Evolutionary conservation across 441 rosid genomes (phyloP), one percentile per base, ranked within the genome.

Genomic region (Aleurites moluccanus): DNA sequence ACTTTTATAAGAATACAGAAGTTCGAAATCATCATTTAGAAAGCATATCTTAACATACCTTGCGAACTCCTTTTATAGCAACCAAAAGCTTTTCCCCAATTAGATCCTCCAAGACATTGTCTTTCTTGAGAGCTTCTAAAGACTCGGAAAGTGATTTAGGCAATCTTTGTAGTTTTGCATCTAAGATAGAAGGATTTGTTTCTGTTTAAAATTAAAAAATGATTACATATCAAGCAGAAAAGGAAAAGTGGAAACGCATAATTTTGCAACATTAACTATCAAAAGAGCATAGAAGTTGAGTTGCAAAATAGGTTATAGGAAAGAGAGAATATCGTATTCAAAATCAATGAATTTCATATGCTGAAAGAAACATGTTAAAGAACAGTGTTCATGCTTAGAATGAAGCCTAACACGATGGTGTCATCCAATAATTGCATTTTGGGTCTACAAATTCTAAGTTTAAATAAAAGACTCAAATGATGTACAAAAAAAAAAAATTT

Each of bases 51-150:
- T n/a, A 56, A n/a, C 69, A 25, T 87, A 93, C 98, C 97, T 96
- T 96, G 65, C 98, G 96, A 53, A 96, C 85, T 73, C 90, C 98
- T 78, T 80, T 90, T 61, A 96, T 83, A 57, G 92, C 97, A 47
- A 79, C 87, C 81, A 89, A 25, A 82, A 93, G 92, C 82, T 87
- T 90, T 81, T 87, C 82, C 27, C 99, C 98, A 8, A 96, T 78
- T 23, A 93, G 52, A 33, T 90, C 89, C 28, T 82, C 88, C 74
- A 92, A 71, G 23, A 86, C 67, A 57, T 73, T n/a, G 75, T 93
- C 91, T 69, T 88, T 85, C 64, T 79, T 73, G 16, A 93, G 85
- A 78, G 97, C 94, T 83, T 87, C 88, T 67, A 96, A 73, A 68
- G 98, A 86, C 77, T 92, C 97, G 1, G 86, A 72, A 23, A 96